phyloP scores from a whole-genome alignment of 495 filamentous ascomycete genomes.

The Lophiotrema nucula region DNA sequence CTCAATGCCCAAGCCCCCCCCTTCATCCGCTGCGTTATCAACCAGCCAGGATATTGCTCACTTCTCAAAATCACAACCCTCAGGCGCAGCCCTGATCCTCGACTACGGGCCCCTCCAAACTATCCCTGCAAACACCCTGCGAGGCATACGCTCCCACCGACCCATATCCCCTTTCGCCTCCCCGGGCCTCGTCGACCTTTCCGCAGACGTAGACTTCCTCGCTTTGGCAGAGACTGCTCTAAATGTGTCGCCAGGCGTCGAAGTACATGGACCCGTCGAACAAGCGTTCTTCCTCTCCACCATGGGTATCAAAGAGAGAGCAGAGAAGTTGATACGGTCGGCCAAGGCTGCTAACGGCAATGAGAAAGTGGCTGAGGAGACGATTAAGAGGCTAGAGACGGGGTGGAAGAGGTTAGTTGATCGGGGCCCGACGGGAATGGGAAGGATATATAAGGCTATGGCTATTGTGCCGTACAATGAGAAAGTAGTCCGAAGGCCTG shows the following conservation, averaged over 20 bases:
- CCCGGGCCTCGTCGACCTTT: slow-evolving; percentile 81
- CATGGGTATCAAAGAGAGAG: slow-evolving; percentile 81
- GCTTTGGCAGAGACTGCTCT: slow-evolving; percentile 80
- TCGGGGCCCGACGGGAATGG: slow-evolving; percentile 77
- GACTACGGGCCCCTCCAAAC: slow-evolving; percentile 83
- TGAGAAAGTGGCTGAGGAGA: slow-evolving; percentile 24
- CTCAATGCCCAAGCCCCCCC: slow-evolving; percentile 23
- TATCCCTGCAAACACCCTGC: slow-evolving; percentile 80
- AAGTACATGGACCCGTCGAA: slow-evolving; percentile 89
- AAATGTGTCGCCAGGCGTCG: slow-evolving; percentile 69
- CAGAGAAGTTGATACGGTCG: slow-evolving; percentile 59
- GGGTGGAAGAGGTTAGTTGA: slow-evolving; percentile 80
- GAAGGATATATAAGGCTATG: slow-evolving; percentile 88
- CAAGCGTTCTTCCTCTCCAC: slow-evolving; percentile 74
- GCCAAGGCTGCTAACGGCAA: slow-evolving; percentile 33
- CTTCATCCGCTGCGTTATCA: slow-evolving; percentile 42
- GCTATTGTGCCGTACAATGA: slow-evolving; percentile 83
- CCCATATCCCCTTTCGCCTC: slow-evolving; percentile 71
- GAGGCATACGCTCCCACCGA: slow-evolving; percentile 75
- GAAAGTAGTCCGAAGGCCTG: slow-evolving; percentile 69
- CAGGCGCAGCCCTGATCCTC: slow-evolving; percentile 84
- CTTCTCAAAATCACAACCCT: slow-evolving; percentile 64
- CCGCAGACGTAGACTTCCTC: slow-evolving; percentile 87
- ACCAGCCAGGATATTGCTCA: too few relatives aligned
- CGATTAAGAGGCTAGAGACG: slow-evolving; percentile 60